Conservation (phyloP, 768 basidiomycete species). For the Pholiota microspora region DNA sequence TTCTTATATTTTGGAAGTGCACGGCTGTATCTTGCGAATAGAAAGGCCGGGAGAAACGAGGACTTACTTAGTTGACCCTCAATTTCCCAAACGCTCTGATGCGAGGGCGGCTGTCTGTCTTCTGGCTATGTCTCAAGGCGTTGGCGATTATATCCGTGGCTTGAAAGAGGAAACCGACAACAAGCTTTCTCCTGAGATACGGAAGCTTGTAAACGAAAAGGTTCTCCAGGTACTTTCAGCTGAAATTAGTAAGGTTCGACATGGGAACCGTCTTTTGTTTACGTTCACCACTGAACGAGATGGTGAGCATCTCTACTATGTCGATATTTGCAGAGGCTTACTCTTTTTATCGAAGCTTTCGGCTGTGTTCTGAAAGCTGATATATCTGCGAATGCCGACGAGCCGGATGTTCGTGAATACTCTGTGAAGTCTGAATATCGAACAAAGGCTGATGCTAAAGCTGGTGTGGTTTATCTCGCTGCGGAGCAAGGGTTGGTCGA, state of each 20-base stretch:
- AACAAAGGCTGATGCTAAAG: slow-evolving; percentile 59
- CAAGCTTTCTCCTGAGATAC: slow-evolving; percentile 43
- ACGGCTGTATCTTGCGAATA: slow-evolving; percentile 63
- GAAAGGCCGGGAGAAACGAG: slow-evolving; percentile 48
- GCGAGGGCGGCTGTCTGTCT: slow-evolving; percentile 71
- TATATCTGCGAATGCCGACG: slow-evolving; percentile 28
- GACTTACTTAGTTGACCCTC: slow-evolving; percentile 63
- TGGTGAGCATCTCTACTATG: slow-evolving; percentile 33
- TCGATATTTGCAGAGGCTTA: background rate
- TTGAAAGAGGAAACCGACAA: slow-evolving; percentile 41
- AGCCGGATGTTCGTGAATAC: slow-evolving; percentile 42
- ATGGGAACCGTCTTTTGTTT: slow-evolving; percentile 36
- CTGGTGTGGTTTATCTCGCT: slow-evolving; percentile 51
- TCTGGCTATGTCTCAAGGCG: slow-evolving; percentile 61
- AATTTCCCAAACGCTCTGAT: slow-evolving; percentile 57
- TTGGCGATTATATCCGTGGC: slow-evolving; percentile 53
- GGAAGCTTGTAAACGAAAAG: slow-evolving; percentile 41
- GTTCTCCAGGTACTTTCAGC: slow-evolving; percentile 42
- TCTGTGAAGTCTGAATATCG: slow-evolving; percentile 48
- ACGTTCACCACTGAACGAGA: slow-evolving; percentile 45
- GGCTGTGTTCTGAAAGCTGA: slow-evolving; percentile 50
- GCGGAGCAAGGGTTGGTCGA: slow-evolving; percentile 57
- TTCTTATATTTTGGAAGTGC: slow-evolving; percentile 34
- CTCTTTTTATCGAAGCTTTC: slow-evolving; percentile 39
- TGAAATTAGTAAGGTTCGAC: slow-evolving; percentile 44